These are phyloP conservation scores for Naegleria gruberi DNA, from an alignment of 208 protist species.

Conservation along the genomic window DNA sequence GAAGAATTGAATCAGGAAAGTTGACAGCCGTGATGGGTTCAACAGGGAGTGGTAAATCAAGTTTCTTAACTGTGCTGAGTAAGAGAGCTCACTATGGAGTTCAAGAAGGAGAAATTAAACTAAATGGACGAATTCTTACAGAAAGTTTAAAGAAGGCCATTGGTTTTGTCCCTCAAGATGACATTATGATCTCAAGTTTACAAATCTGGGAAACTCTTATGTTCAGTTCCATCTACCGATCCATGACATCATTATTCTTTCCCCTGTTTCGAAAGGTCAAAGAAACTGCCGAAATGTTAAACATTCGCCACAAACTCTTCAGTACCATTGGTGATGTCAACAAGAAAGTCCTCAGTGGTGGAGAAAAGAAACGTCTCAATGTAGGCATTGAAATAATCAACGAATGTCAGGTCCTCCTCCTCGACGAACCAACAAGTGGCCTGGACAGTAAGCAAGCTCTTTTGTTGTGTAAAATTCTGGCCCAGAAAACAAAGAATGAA, in stretches of 20 bases:
- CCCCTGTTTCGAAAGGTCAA: not conserved
- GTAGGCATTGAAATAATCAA: slow-evolving; percentile 75
- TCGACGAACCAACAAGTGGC: slow-evolving; percentile 79
- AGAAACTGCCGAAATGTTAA: not conserved
- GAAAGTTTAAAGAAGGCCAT: not conserved
- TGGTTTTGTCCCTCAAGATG: slow-evolving; percentile 38
- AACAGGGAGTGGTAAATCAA: not conserved
- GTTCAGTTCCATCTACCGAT: not conserved
- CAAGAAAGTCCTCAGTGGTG: slow-evolving; percentile 52
- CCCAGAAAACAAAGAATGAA: not conserved
- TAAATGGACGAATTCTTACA: not conserved
- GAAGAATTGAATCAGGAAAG: not conserved
- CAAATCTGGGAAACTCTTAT: slow-evolving; percentile 16
- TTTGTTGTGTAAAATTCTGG: not conserved
- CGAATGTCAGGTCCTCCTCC: slow-evolving; percentile 65
- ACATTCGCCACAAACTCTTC: not conserved
- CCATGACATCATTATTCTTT: not conserved
- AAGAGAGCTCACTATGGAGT: not conserved
- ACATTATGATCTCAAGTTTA: slow-evolving; percentile 26
- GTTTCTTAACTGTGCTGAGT: not conserved
- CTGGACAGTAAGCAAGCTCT: slow-evolving; percentile 16
- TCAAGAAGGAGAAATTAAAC: not conserved
- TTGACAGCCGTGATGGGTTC: not conserved
- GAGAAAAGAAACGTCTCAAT: slow-evolving; percentile 72
- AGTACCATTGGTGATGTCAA: slow-evolving; percentile 2